Base-by-base conservation (phyloP, 106 monocot species). In the Acorus calamus region DNA sequence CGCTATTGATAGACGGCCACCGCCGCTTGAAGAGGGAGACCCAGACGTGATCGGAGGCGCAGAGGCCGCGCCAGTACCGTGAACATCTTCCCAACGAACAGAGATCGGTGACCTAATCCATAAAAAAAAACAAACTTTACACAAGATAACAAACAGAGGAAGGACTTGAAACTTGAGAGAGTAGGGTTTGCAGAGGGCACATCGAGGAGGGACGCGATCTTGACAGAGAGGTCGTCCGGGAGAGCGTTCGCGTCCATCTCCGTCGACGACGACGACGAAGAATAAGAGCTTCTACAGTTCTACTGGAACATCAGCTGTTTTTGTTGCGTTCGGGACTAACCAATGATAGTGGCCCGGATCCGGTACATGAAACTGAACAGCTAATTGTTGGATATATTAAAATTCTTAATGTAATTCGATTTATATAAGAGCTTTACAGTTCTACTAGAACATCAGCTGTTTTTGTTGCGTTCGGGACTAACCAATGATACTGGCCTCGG, bases 11-110 rank as follows among this genome's bases (percentile, higher is more conserved):
- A 3, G 57, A 8, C 5, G 79, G 86, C 93, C 93, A 93, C 28
- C 93, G 69, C 55, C 63, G 75, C 47, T 55, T 71, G 69, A 55
- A 76, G 52, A 89, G 80, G 4, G 43, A 45, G 13, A 66, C 51
- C 93, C 93, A 93, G 11, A 93, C 44, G 66, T 5, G 72, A 63
- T 89, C 80, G 44, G 83, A 71, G 47, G 66, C 59, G 81, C 93
- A 93, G 49, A 89, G 52, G 11, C 46, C 61, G 3, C 61, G 70
- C 81, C 89, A 81, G 74, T 76, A 79, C 4, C 73, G 78, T 6
- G 83, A 89, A 66, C 89, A 93, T 46, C 80, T 69, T 47, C 83
- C 86, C 6, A 93, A 63, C 11, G 85, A 75, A 69, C 86, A 93
- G 49, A 93, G 78, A 59, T 93, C 93, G 8, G 45, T 4, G 5